These are phyloP conservation scores for Lichtheimia ornata DNA, from an alignment of 371 early-diverging fungal genomes.

Conservation along the genomic window DNA sequence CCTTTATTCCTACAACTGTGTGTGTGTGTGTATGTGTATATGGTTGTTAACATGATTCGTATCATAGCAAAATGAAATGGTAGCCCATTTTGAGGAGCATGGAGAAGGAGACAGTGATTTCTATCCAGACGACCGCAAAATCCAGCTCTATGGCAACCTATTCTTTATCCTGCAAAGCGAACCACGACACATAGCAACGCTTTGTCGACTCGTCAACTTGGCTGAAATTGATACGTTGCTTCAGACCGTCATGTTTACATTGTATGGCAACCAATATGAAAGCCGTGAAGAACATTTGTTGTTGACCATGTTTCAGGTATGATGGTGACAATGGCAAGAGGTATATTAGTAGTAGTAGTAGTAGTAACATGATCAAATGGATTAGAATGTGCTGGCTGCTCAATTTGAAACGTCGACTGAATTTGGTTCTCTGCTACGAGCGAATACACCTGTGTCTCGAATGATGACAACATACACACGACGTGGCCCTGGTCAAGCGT, in stretches of 20 bases:
- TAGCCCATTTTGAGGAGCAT: slow-evolving; percentile 73
- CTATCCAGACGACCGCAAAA: slow-evolving; percentile 82
- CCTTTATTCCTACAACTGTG: background rate
- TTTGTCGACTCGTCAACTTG: slow-evolving; percentile 82
- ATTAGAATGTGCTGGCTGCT: slow-evolving; percentile 81
- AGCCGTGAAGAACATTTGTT: slow-evolving; percentile 93
- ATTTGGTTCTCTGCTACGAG: slow-evolving; percentile 86
- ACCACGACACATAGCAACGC: slow-evolving; percentile 87
- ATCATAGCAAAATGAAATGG: slow-evolving; percentile 75
- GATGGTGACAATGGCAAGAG: background rate
- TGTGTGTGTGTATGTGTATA: too few species aligned
- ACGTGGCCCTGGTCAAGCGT: slow-evolving; percentile 94
- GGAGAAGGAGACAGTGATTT: slow-evolving; percentile 68
- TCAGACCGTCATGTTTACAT: slow-evolving; percentile 95
- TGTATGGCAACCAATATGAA: slow-evolving; percentile 96
- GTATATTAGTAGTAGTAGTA: background rate
- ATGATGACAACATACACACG: slow-evolving; percentile 97
- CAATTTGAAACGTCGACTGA: slow-evolving; percentile 91
- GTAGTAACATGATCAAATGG: background rate
- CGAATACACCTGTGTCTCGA: slow-evolving; percentile 94
- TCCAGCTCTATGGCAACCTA: slow-evolving; percentile 90
- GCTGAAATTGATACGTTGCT: slow-evolving; percentile 91
- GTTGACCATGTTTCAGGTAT: slow-evolving; percentile 94
- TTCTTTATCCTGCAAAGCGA: slow-evolving; percentile 93
- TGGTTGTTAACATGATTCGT: too few species aligned